These are phyloP conservation scores for Myochromella boudieri DNA, from an alignment of 768 basidiomycete species.

Conservation along the genomic window DNA sequence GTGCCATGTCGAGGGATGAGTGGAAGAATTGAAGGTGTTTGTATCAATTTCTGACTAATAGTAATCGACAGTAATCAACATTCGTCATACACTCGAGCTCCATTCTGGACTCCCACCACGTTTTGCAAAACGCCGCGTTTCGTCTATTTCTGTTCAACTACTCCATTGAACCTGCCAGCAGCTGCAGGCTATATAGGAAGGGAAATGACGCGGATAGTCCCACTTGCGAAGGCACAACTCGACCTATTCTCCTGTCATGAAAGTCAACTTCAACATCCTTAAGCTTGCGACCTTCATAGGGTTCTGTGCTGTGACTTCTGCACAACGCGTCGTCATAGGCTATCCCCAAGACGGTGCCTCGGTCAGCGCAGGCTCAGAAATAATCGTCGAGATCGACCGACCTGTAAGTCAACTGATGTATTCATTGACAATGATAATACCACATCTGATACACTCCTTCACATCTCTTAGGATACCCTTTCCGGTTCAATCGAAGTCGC, in stretches of 20 bases:
- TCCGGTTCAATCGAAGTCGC: constrained; percentile 43
- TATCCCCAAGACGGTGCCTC: constrained; percentile 33
- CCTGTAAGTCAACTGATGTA: constrained; percentile 34
- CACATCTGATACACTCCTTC: not conserved
- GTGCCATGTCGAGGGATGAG: too few relatives aligned
- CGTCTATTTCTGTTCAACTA: constrained; percentile 7
- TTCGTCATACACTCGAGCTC: too few relatives aligned
- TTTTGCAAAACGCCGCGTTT: too few relatives aligned
- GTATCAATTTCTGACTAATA: too few relatives aligned
- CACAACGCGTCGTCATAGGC: constrained; percentile 41
- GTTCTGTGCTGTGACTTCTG: constrained; percentile 34
- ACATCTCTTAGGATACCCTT: constrained; percentile 36
- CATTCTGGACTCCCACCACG: too few relatives aligned
- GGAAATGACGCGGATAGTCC: not conserved
- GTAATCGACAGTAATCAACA: too few relatives aligned
- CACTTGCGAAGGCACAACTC: too few relatives aligned
- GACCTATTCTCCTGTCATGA: constrained; percentile 1
- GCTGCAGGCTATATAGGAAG: not conserved
- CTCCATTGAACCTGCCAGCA: not conserved
- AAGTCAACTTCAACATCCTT: too few relatives aligned
- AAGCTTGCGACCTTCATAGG: too few relatives aligned
- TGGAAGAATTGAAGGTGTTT: too few relatives aligned
- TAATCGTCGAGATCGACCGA: constrained; percentile 47
- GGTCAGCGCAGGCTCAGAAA: constrained; percentile 33
- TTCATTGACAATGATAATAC: not conserved